These are phyloP conservation scores for Arthroderma sp. DNA, from an alignment of 2,329 filamentous ascomycete species.

Conservation along the genomic window DNA sequence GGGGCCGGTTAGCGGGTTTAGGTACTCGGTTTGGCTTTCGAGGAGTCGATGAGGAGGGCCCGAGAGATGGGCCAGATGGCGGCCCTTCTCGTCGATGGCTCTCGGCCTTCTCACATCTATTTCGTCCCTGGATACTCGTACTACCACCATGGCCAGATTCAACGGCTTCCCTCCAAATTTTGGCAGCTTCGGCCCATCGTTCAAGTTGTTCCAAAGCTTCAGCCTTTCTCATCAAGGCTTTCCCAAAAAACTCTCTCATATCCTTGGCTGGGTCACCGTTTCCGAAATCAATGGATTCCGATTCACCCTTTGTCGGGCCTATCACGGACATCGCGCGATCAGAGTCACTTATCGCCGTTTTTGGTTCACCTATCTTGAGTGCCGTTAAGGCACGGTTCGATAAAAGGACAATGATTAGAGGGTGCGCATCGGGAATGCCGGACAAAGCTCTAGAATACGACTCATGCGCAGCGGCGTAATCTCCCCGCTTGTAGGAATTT, in stretches of 20 bases:
- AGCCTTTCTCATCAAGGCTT: slow-evolving; percentile 85
- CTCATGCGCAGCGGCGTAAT: slow-evolving; percentile 74
- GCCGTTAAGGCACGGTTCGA: slow-evolving; percentile 84
- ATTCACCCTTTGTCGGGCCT: slow-evolving; percentile 62
- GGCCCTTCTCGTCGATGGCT: slow-evolving; percentile 45
- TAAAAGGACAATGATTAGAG: slow-evolving; percentile 73
- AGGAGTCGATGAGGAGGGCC: slow-evolving; percentile 32
- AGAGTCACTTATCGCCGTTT: slow-evolving; percentile 71
- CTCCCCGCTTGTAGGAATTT: slow-evolving; percentile 83
- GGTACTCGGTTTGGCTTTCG: slow-evolving; percentile 19
- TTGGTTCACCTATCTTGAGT: slow-evolving; percentile 83
- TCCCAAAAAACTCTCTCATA: slow-evolving; percentile 88
- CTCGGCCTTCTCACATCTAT: slow-evolving; percentile 78
- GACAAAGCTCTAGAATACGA: slow-evolving; percentile 67
- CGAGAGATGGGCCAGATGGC: slow-evolving; percentile 32
- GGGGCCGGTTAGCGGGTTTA: slow-evolving; percentile 23
- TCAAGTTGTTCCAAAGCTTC: slow-evolving; percentile 94
- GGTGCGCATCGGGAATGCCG: slow-evolving; percentile 63
- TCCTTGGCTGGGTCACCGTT: slow-evolving; percentile 56
- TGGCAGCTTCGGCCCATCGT: slow-evolving; percentile 72
- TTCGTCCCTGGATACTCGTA: slow-evolving; percentile 69
- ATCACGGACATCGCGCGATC: slow-evolving; percentile 70
- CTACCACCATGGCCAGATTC: slow-evolving; percentile 76
- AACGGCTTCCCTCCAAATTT: slow-evolving; percentile 69
- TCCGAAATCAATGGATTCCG: slow-evolving; percentile 61